Evolutionary conservation across 768 basidiomycete genomes (phyloP).

Genomic region (Amanita pallidorosea): DNA sequence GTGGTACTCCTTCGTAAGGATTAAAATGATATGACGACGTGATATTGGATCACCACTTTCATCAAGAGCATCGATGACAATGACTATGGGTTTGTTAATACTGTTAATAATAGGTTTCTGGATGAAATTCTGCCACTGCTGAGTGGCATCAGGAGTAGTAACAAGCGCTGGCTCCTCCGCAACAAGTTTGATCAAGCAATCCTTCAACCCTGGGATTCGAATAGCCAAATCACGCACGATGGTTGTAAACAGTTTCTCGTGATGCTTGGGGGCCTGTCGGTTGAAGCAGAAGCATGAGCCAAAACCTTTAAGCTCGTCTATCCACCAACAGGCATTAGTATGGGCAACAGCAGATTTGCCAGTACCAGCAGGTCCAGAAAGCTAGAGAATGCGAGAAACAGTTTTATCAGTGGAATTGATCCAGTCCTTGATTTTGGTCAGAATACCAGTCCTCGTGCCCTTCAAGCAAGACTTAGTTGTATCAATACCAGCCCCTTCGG

Average conservation of each 20-base stretch:
- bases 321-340: no score
- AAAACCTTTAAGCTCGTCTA: no score
- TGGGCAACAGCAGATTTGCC: no score
- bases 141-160: background rate
- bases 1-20: no score
- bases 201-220: background rate
- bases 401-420: background rate
- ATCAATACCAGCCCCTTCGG: no score
- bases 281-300: background rate
- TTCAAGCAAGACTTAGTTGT: no score
- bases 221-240: background rate
- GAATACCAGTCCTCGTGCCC: no score
- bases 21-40: no score
- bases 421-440: no score
- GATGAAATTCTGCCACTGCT: background rate
- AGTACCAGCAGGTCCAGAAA: background rate
- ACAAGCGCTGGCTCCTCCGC: background rate
- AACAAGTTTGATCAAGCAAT: background rate
- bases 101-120: background rate
- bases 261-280: background rate
- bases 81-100: background rate
- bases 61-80: background rate
- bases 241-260: background rate
- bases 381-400: background rate
- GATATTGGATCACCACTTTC: background rate